Percentiles rank a stretch among this genome's conserved stretches.
phyloP scores from a whole-genome alignment of 805 yeast species.

The Yarrowia alimentaria region DNA sequence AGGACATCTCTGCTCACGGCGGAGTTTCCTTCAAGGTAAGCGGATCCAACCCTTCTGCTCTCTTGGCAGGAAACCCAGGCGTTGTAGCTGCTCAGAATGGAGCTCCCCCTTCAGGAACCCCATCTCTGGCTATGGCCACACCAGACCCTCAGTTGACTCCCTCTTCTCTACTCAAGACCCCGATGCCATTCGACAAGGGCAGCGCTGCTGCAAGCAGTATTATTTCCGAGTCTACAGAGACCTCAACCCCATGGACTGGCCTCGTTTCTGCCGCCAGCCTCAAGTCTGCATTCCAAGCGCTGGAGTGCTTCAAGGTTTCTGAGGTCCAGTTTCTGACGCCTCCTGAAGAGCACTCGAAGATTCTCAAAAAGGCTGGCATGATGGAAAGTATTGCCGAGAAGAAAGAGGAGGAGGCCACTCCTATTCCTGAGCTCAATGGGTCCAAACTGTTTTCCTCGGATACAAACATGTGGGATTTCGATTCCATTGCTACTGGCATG shows the following conservation, averaged over 20 bases:
- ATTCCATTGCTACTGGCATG: slow-evolving; percentile 31
- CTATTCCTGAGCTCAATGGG: slow-evolving; percentile 1
- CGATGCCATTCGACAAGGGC: slow-evolving; percentile 30
- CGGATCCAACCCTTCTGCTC: slow-evolving; percentile 2
- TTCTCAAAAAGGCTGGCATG: slow-evolving; percentile 27
- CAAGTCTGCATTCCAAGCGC: slow-evolving; percentile 39
- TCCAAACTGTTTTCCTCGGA: slow-evolving; percentile 2
- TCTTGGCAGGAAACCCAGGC: slow-evolving; percentile 9
- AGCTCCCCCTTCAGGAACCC: too few relatives aligned
- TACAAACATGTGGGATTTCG: slow-evolving; percentile 34
- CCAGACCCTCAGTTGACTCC: slow-evolving; percentile 1
- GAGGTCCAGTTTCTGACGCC: slow-evolving; percentile 37
- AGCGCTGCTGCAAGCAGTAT: slow-evolving; percentile 32
- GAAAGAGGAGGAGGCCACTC: slow-evolving; percentile 1
- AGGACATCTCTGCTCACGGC: slow-evolving; percentile 34
- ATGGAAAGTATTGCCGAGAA: not conserved
- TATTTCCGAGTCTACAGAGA: not conserved
- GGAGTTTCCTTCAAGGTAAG: slow-evolving; percentile 19
- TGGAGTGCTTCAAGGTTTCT: slow-evolving; percentile 36
- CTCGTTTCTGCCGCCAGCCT: slow-evolving; percentile 39
- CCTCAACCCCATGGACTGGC: slow-evolving; percentile 34
- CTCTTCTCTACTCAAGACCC: slow-evolving; percentile 21
- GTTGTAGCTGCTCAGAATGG: slow-evolving; percentile 2
- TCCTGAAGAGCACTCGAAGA: slow-evolving; percentile 33
- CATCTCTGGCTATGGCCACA: too few relatives aligned